These are phyloP conservation scores for Malassezia cuniculi DNA, from an alignment of 1,284 basidiomycete genomes.

Conservation along the genomic window DNA sequence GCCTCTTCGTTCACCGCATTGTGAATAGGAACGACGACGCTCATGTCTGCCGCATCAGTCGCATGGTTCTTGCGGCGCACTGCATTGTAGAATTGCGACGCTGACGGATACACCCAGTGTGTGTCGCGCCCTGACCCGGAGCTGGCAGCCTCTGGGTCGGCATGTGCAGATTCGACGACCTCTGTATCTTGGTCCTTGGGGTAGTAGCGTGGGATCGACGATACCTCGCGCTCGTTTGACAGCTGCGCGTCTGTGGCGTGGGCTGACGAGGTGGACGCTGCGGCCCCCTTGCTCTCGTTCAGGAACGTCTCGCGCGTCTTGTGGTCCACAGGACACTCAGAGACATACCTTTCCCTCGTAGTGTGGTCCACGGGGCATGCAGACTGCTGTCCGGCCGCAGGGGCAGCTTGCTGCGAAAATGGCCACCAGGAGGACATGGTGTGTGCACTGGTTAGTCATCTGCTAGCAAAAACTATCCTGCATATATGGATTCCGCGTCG, in stretches of 20 bases:
- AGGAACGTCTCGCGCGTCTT: conserved; percentile 45
- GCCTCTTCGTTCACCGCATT: conserved; percentile 97
- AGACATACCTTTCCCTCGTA: conserved; percentile 2
- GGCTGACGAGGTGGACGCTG: conserved; percentile 1
- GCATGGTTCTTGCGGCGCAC: conserved; percentile 72
- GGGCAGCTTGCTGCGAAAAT: conserved; percentile 2
- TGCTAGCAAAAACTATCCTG: not conserved
- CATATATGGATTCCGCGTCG: conserved; percentile 4
- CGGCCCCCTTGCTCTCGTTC: conserved; percentile 31
- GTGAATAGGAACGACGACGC: conserved; percentile 90
- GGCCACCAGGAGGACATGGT: too few species aligned
- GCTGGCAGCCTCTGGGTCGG: conserved; percentile 9
- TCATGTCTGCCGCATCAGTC: conserved; percentile 67
- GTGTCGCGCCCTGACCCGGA: conserved; percentile 19
- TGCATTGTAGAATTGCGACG: conserved; percentile 87
- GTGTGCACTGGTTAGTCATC: not conserved
- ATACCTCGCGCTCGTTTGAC: conserved; percentile 61
- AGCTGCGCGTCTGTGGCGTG: conserved; percentile 23
- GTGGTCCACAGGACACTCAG: conserved; percentile 59
- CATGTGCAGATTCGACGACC: conserved; percentile 4
- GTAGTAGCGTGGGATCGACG: conserved; percentile 64
- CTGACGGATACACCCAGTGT: conserved; percentile 97
- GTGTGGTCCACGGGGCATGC: conserved; percentile 12
- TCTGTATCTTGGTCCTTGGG: conserved; percentile 6
- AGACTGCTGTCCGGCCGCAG: not conserved